phyloP scores from a whole-genome alignment of 306 rosid species.

The Glycyrrhiza uralensis region DNA sequence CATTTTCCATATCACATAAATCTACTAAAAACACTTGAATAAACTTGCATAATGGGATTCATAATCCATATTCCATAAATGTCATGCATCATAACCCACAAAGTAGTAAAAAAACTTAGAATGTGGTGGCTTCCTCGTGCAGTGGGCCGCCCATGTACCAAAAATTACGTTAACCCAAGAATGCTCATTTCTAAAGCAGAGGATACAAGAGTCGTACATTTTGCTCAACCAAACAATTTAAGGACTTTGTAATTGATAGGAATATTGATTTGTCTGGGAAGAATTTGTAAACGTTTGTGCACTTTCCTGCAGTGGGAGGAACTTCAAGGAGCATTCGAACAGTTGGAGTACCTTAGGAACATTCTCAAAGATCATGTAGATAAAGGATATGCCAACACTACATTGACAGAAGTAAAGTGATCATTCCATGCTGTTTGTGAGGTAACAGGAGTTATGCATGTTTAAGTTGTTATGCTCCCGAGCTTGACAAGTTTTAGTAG shows the following conservation, averaged over 20 bases:
- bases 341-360: slow-evolving; percentile 60
- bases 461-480: slow-evolving; percentile 7
- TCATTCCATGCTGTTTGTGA: slow-evolving; percentile 9
- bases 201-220: not conserved
- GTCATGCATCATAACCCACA: too few species aligned
- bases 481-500: not conserved
- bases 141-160: not conserved
- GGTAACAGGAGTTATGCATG: slow-evolving; percentile 2
- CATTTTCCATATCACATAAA: too few species aligned
- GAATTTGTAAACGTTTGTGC: not conserved
- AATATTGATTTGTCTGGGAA: not conserved
- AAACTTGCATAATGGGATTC: too few species aligned
- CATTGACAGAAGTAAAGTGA: slow-evolving; percentile 28
- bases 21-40: too few species aligned
- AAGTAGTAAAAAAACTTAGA: too few species aligned
- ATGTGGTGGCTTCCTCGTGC: not conserved
- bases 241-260: not conserved
- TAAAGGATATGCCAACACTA: slow-evolving; percentile 2
- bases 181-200: not conserved
- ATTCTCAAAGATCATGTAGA: slow-evolving; percentile 52
- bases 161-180: not conserved
- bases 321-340: slow-evolving; percentile 65
- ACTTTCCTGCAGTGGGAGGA: slow-evolving; percentile 77
- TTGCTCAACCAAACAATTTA: slow-evolving; percentile 9
- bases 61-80: too few species aligned